Evolutionary conservation across 179 eudicot genomes (phyloP).

Genomic region (Amaranthus tricolor): DNA sequence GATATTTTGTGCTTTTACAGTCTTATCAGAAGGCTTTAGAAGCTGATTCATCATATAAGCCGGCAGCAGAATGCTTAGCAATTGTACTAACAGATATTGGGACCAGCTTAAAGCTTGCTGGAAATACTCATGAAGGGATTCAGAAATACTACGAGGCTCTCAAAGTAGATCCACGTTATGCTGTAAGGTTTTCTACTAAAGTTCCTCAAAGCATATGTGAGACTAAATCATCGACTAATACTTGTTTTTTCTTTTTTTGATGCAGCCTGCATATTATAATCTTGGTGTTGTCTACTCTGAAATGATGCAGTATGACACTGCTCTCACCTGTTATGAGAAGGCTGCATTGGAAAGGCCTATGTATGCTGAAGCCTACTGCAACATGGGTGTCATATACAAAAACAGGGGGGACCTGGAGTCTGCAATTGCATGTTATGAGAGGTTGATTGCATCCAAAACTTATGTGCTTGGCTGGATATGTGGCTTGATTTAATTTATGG

Average conservation of each 20-base stretch:
- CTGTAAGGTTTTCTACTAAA: slow-evolving; percentile 42
- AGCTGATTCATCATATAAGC: slow-evolving; percentile 87
- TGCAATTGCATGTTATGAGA: slow-evolving; percentile 95
- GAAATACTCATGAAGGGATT: slow-evolving; percentile 94
- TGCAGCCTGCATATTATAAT: slow-evolving; percentile 99
- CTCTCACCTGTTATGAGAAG: slow-evolving; percentile 93
- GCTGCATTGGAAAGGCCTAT: slow-evolving; percentile 97
- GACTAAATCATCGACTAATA: neutral
- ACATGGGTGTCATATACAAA: slow-evolving; percentile 98
- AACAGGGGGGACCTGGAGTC: slow-evolving; percentile 95
- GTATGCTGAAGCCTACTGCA: slow-evolving; percentile 99
- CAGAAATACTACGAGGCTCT: slow-evolving; percentile 96
- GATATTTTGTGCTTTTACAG: slow-evolving; percentile 42
- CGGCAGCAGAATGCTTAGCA: slow-evolving; percentile 97
- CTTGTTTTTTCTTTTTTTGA: slow-evolving; percentile 19
- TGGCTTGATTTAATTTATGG: neutral
- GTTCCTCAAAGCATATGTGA: neutral
- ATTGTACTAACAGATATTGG: slow-evolving; percentile 95
- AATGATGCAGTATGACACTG: slow-evolving; percentile 96
- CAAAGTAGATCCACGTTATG: slow-evolving; percentile 91
- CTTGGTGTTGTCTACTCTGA: slow-evolving; percentile 99
- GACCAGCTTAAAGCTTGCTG: slow-evolving; percentile 98
- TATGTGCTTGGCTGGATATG: slow-evolving; percentile 11
- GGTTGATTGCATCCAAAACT: slow-evolving; percentile 40
- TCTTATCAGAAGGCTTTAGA: slow-evolving; percentile 87